Conservation (phyloP, 2,329 filamentous ascomycete species). For the Mariannaea sp. region DNA sequence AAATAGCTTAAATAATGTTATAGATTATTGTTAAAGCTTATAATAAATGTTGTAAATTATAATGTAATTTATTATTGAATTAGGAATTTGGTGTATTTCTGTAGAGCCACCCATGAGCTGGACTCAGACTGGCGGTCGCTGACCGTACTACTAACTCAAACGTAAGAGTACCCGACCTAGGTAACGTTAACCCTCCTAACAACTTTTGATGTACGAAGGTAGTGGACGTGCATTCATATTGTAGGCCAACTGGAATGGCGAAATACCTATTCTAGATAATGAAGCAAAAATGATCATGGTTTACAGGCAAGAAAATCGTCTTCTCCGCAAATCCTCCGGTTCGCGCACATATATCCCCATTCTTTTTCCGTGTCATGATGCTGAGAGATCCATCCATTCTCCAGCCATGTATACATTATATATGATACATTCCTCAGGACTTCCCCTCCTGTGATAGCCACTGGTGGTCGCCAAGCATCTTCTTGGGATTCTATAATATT, state of each 20-base stretch:
- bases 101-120: too few relatives aligned
- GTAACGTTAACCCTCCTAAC: too few relatives aligned
- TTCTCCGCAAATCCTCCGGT: slow-evolving; percentile 2
- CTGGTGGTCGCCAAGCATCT: slow-evolving; percentile 14
- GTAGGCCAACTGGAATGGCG: neutral
- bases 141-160: too few relatives aligned
- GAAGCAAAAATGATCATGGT: neutral
- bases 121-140: too few relatives aligned
- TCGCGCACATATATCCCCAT: neutral
- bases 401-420: too few relatives aligned
- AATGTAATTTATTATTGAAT: too few relatives aligned
- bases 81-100: too few relatives aligned
- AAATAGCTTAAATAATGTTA: too few relatives aligned
- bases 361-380: slow-evolving; percentile 5
- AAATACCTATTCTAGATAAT: neutral
- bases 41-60: too few relatives aligned
- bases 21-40: too few relatives aligned
- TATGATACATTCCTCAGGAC: slow-evolving; percentile 16
- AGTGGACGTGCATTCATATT: neutral
- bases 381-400: slow-evolving; percentile 10
- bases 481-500: slow-evolving; percentile 8
- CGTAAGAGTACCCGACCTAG: too few relatives aligned
- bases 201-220: too few relatives aligned
- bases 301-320: slow-evolving; percentile 3
- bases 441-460: neutral